Conservation (phyloP, 345 rosid species). For the Hibiscus syriacus region DNA sequence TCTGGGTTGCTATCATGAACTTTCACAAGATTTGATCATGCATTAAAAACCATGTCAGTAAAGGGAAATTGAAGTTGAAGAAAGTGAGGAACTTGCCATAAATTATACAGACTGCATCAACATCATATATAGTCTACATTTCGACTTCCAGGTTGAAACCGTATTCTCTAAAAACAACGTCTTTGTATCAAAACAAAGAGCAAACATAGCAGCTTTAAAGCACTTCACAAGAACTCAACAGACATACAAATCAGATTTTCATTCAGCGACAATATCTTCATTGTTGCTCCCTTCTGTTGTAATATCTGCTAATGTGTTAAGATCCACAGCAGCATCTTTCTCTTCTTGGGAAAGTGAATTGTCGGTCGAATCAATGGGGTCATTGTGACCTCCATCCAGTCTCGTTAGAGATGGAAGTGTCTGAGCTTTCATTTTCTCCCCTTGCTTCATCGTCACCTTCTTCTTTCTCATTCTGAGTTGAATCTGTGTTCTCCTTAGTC, state of each 20-base stretch:
- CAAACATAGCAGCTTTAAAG: conserved; percentile 4
- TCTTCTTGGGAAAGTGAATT: conserved; percentile 33
- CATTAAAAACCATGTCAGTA: not conserved
- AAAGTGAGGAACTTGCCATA: not conserved
- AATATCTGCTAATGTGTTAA: conserved; percentile 42
- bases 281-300: conserved; percentile 25
- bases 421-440: conserved; percentile 24
- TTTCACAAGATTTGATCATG: not conserved
- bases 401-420: conserved; percentile 15
- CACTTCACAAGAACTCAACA: conserved; percentile 9
- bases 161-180: conserved; percentile 11
- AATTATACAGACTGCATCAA: conserved; percentile 15
- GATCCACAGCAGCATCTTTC: conserved; percentile 38
- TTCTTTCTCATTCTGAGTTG: conserved; percentile 19
- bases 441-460: conserved; percentile 20
- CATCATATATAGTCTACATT: conserved; percentile 13
- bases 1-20: too few relatives aligned
- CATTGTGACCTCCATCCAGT: conserved; percentile 23
- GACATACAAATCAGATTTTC: not conserved
- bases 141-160: conserved; percentile 14
- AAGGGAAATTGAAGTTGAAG: not conserved
- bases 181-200: conserved; percentile 15
- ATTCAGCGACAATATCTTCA: conserved; percentile 40
- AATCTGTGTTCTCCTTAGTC: conserved; percentile 15
- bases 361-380: conserved; percentile 31